Evolutionary conservation across 164 flowering plant genomes (phyloP), one percentile per base, ranked within the genome.

Genomic region (Magnolia sinica): DNA sequence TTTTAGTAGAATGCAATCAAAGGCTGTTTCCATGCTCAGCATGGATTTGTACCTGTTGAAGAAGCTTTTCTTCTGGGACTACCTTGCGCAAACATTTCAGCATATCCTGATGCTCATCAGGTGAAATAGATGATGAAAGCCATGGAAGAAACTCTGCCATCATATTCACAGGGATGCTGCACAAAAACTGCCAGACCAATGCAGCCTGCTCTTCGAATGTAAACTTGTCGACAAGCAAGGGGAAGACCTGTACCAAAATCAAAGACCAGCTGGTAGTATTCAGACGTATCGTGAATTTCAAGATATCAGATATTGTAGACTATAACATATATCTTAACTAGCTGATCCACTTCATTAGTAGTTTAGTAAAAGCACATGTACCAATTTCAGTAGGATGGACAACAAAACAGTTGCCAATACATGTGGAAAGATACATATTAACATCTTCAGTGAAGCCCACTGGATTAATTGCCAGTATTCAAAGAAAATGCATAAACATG

Each of bases 61-160:
- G 92, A 79, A 95, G 96, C 83, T 85, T 85, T 77, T 95, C 92
- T 68, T 91, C 82, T 65, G 99, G 99, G 50, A 95, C 86, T 77
- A 95, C 87, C 85, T 86, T 92, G 82, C 83, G 63, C 79, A 95
- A 86, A 86, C 91, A 95, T 73, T 82, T 87, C 61, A 72, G 88
- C 92, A 95, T 89, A 80, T 88, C 93, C 73, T 87, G 88, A 78
- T 81, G 81, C 77, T 95, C 98, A 75, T 92, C 95, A 71, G 91
- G 71, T 71, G 97, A 88, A 66, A 95, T 85, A 75, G 92, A 92
- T 58, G 94, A 88, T 58, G 96, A 88, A 76, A 95, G 89, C 98
- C 97, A 95, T 2, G 99, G 98, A 73, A 95, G 94, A 78, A 93
- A 92, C 80, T 93, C 95, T 63, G 91, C 91, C 97, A 95, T 90